Evolutionary conservation across 2,329 filamentous ascomycete species (phyloP).

Genomic region (Cordyceps cateniannulata): DNA sequence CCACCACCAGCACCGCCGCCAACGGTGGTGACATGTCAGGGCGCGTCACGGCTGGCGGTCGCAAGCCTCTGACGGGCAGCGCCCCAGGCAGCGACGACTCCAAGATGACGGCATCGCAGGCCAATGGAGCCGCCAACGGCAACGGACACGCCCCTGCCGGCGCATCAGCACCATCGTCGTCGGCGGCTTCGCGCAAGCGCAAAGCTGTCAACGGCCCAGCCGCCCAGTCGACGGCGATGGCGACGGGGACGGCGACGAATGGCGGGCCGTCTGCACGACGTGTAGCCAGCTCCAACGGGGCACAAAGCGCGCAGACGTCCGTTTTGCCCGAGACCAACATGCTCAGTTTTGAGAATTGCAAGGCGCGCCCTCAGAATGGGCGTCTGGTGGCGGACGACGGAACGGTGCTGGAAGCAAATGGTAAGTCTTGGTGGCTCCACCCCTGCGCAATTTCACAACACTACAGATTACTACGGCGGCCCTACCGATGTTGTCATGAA

Average conservation of each 20-base stretch:
- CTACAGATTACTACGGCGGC: too few species aligned
- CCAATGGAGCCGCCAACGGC: constrained; percentile 22
- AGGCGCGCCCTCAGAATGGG: constrained; percentile 63
- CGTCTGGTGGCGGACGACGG: constrained; percentile 87
- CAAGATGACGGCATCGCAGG: constrained; percentile 29
- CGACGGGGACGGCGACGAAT: constrained; percentile 9
- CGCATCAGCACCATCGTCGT: constrained; percentile 44
- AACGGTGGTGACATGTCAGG: constrained; percentile 27
- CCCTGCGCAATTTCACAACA: constrained; percentile 14
- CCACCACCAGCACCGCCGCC: constrained; percentile 18
- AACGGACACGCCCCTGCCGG: constrained; percentile 18
- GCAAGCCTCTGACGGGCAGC: constrained; percentile 26
- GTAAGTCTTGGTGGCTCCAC: constrained; percentile 42
- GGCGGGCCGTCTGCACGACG: constrained; percentile 13
- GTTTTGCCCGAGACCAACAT: constrained; percentile 66
- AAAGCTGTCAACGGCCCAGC: constrained; percentile 54
- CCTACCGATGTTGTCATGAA: background rate
- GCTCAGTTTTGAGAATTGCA: constrained; percentile 75
- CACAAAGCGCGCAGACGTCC: constrained; percentile 35
- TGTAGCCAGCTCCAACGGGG: constrained; percentile 22
- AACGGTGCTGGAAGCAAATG: constrained; percentile 74
- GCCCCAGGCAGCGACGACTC: constrained; percentile 31
- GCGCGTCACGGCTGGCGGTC: constrained; percentile 29
- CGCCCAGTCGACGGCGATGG: constrained; percentile 7
- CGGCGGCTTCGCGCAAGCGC: constrained; percentile 67